phyloP scores from a whole-genome alignment of 257 asterid species.

The Striga asiatica region DNA sequence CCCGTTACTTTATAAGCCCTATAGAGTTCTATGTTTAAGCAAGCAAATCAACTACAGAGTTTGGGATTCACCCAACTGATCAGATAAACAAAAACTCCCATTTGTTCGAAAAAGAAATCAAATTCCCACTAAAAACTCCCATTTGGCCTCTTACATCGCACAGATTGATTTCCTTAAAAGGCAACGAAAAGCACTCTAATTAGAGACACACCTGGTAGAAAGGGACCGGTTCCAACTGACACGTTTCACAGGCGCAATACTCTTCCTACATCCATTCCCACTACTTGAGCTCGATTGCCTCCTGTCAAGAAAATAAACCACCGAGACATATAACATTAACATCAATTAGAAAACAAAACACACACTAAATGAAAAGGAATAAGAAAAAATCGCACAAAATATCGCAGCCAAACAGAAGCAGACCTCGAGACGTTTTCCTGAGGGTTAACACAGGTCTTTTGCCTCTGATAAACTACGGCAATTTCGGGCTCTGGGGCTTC shows the following conservation, averaged over 20 bases:
- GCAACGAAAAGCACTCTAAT: constrained; percentile 3
- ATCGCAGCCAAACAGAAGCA: not conserved
- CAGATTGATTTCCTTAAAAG: not conserved
- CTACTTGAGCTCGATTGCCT: constrained; percentile 43
- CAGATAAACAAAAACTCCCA: not conserved
- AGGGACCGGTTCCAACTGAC: constrained; percentile 84
- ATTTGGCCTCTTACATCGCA: not conserved
- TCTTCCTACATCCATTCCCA: constrained; percentile 29
- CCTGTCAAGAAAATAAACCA: constrained; percentile 27
- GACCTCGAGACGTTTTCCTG: constrained; percentile 31
- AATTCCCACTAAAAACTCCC: not conserved
- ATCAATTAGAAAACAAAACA: not conserved
- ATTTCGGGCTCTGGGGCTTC: constrained; percentile 34
- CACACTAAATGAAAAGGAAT: not conserved
- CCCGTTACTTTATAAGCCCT: too few species aligned
- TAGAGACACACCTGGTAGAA: constrained; percentile 60
- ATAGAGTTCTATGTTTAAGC: not conserved
- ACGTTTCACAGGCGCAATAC: constrained; percentile 44
- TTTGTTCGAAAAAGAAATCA: not conserved
- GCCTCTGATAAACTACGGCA: constrained; percentile 36
- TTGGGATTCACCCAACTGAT: constrained; percentile 5
- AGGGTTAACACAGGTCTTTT: constrained; percentile 18
- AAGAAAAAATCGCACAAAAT: not conserved
- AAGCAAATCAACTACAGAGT: not conserved
- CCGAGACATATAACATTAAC: not conserved